Base-by-base conservation (phyloP, 768 basidiomycete genomes). In the Mrakia blollopis region DNA sequence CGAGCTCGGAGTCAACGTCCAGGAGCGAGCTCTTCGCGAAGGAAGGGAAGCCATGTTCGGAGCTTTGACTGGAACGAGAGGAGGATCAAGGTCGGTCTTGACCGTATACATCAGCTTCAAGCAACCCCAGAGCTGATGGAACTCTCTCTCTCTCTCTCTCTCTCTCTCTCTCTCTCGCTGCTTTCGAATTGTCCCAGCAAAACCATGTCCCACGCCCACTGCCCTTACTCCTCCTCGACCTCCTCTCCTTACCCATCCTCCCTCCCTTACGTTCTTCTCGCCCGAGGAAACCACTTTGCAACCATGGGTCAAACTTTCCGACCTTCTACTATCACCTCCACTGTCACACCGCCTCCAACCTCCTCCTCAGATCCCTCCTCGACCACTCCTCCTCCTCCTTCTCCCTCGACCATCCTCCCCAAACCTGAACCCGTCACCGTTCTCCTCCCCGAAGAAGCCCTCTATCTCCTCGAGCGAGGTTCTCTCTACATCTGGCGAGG, bases 391-490 rank as follows among this genome's bases (percentile, higher is more conserved):
- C 67, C 9, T 4, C 16, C 11, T 77, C 74, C 37, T 65, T 16
- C 54, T 79, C 77, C 78, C 79, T 68, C 62, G 72, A 72, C 39
- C 39, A 80, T n/a, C 14, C 30, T 90, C 82, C 81, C n/a, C 67
- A 57, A 72, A 50, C 25, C 54, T 28, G 44, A 72, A 23, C 68
- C 77, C 14, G 41, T 8, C 35, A 67, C 57, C 28, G 69, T 78
- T 81, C 86, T 99, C 0, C 86, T 99, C 2, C 97, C 97, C 0
- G 97, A 99, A 84, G 97, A 99, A 85, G 89, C 93, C 0, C 87
- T 99, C 25, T 98, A 98, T 85, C 88, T 98, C 44, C 87, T 96
- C 63, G 97, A 98, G 84, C 86, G 95, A 61, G 96, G 97, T 0
- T 87, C 91, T 2, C 84, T 98, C 79, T 91, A 92, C 79, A 94